Percentiles rank a stretch among this genome's conserved stretches.
phyloP scores from a whole-genome alignment of 202 grass and related monocot genomes.

The Setaria italica region DNA sequence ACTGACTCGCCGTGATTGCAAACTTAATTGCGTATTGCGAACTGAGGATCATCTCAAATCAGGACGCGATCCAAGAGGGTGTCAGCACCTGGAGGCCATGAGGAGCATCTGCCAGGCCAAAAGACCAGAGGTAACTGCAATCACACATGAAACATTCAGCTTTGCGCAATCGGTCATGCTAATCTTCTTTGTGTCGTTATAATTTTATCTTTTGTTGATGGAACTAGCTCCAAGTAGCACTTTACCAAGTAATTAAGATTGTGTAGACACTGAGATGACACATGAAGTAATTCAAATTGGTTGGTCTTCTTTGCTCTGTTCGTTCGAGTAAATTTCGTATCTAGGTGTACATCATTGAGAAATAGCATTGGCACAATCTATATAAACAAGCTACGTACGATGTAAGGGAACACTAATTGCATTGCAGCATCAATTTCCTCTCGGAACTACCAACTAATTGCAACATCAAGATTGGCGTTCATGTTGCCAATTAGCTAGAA shows the following conservation, averaged over 20 bases:
- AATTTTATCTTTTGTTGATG: too few species aligned
- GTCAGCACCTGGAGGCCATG: conserved; percentile 67
- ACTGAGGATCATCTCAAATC: neutral
- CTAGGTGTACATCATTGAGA: neutral
- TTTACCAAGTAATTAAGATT: too few species aligned
- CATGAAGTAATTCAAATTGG: too few species aligned
- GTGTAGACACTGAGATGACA: neutral
- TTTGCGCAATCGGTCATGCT: neutral
- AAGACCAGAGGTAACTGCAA: conserved; percentile 66
- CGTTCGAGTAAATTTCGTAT: neutral
- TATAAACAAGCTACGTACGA: neutral
- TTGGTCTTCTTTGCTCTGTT: neutral
- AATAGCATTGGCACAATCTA: neutral
- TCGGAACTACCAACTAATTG: neutral
- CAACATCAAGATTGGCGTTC: conserved; percentile 10
- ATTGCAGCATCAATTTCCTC: neutral
- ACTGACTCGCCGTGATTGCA: neutral
- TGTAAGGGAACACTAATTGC: neutral
- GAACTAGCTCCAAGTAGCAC: too few species aligned
- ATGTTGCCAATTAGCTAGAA: neutral
- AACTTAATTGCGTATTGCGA: neutral
- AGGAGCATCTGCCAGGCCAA: conserved; percentile 78
- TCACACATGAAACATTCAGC: neutral
- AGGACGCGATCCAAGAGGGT: conserved; percentile 57
- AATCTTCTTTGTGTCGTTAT: neutral